These are phyloP conservation scores for Fraxinus baroniana DNA, from an alignment of 305 asterid genomes.

Conservation along the genomic window DNA sequence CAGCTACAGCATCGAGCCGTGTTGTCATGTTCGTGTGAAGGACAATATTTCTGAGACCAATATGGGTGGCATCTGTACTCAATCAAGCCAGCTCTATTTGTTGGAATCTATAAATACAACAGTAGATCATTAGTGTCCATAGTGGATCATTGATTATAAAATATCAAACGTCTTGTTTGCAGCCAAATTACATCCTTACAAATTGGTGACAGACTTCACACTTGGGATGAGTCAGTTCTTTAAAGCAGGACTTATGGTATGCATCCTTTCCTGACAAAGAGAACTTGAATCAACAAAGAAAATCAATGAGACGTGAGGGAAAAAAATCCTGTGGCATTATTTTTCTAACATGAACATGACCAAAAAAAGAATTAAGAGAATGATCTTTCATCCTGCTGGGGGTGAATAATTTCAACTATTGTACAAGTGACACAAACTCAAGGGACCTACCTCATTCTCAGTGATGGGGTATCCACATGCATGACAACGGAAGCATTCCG, in stretches of 20 bases:
- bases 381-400: not conserved
- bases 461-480: slow-evolving; percentile 71
- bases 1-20: slow-evolving; percentile 92
- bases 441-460: slow-evolving; percentile 73
- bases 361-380: not conserved
- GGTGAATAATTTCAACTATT: not conserved
- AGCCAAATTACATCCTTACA: slow-evolving; percentile 46
- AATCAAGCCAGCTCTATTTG: slow-evolving; percentile 50
- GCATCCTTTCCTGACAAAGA: slow-evolving; percentile 83
- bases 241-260: slow-evolving; percentile 92
- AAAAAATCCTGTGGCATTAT: not conserved
- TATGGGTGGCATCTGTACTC: slow-evolving; percentile 96
- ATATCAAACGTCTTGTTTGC: not conserved
- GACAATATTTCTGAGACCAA: slow-evolving; percentile 95
- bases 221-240: slow-evolving; percentile 93
- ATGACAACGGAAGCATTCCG: slow-evolving; percentile 90
- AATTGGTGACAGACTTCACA: slow-evolving; percentile 95
- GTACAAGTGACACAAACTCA: not conserved
- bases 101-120: slow-evolving; percentile 63
- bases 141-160: not conserved
- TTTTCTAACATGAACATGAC: not conserved
- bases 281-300: slow-evolving; percentile 72
- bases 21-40: slow-evolving; percentile 79
- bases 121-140: not conserved
- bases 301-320: slow-evolving; percentile 41